Base-by-base conservation (phyloP, 306 rosid genomes). In the Fragaria vesca region DNA sequence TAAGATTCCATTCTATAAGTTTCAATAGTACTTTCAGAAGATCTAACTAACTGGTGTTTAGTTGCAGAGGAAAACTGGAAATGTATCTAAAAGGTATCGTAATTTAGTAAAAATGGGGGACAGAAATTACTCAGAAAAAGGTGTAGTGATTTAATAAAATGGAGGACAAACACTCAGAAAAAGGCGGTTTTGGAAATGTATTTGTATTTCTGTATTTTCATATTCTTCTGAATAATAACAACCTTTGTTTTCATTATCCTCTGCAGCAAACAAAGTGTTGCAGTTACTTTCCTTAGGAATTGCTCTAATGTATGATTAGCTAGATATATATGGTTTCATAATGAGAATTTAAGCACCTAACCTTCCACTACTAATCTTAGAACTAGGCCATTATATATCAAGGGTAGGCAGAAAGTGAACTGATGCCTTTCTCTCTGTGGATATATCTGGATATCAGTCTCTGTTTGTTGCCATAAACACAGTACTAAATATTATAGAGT, bases 391-490 rank as follows among this genome's bases (percentile, higher is more conserved):
- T 66, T 66, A 13, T 18, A 66, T 38, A 38, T 38, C 71, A 66
- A 55, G 38, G 38, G 32, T 36, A 15, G 67, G 67, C 18, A 40
- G 24, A 73, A 38, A 73, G 77, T 40, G 26, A 57, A 57, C 9
- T 24, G 7, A 57, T 21, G 68, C 54, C 28, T 40, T 73, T 73
- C 28, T 40, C 40, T 73, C 40, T 51, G 52, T 13, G 17, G 46
- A 43, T 9, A 40, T 40, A 40, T 40, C 46, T 73, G 77, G 77
- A 73, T 57, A 15, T 57, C 77, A 38, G 36, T 67, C 51, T 42
- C 52, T 42, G 72, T 42, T 20, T 34, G 62, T 63, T 54, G 30
- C 87, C 74, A 76, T 71, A 77, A 82, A 42, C 60, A 54, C 26
- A 43, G 28, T 66, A n/a, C 51, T 42, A 28, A 32, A 72, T 60